Conservation (phyloP, 2,329 filamentous ascomycete genomes). For the Xylariaceae sp. region DNA sequence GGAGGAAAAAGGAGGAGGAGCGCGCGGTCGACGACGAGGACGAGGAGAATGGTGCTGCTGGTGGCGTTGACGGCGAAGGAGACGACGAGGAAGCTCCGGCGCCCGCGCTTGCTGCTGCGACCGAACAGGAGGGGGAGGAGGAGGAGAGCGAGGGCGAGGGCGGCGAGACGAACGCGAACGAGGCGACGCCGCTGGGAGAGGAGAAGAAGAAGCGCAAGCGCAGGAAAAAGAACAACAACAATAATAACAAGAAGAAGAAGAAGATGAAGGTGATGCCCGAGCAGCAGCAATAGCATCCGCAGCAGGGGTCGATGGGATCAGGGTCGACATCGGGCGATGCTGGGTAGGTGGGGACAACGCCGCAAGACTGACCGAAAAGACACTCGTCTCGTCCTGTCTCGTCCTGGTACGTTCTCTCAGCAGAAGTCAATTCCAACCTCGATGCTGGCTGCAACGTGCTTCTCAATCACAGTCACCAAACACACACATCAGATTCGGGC, state of each 20-base stretch:
- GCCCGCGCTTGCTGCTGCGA: too few species aligned
- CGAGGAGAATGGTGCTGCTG: slow-evolving; percentile 5
- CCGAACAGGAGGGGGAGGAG: neutral
- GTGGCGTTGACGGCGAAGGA: neutral
- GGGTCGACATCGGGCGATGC: neutral
- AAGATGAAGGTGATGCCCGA: slow-evolving; percentile 2
- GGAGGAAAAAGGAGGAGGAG: slow-evolving; percentile 9
- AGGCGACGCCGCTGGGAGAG: neutral
- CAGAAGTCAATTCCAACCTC: too few species aligned
- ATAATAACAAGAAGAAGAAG: slow-evolving; percentile 17
- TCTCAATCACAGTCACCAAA: neutral
- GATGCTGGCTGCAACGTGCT: neutral
- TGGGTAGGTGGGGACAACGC: neutral
- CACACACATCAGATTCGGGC: neutral
- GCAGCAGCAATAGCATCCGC: neutral
- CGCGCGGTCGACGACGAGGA: slow-evolving; percentile 3
- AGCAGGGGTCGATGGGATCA: neutral
- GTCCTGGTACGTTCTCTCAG: neutral
- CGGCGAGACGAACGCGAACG: neutral
- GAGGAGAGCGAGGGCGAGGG: neutral
- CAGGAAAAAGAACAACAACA: slow-evolving; percentile 4
- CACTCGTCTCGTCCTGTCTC: neutral
- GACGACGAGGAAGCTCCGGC: neutral
- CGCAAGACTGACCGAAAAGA: neutral
- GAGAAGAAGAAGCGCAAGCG: slow-evolving; percentile 1